These are phyloP conservation scores for Ceratocystis huliohia DNA, from an alignment of 2,329 filamentous ascomycete genomes.

Conservation along the genomic window DNA sequence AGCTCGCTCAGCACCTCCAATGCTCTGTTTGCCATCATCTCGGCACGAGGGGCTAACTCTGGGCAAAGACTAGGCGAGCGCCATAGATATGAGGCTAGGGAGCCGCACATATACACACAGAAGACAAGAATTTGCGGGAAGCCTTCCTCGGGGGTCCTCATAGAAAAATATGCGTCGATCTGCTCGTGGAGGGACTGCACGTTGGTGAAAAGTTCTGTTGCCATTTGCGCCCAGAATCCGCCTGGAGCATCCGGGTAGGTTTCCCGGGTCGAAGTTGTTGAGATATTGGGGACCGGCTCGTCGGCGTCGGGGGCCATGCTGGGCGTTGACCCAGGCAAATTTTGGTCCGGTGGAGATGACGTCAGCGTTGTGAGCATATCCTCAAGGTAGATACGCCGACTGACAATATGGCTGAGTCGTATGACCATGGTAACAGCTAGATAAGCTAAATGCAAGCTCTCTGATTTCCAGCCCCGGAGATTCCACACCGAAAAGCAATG, in stretches of 20 bases:
- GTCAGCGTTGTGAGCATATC: constrained; percentile 24
- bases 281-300: constrained; percentile 9
- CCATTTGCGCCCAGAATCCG: constrained; percentile 26
- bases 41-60: constrained; percentile 23
- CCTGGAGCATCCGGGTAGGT: constrained; percentile 21
- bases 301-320: constrained; percentile 18
- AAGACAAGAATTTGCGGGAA: constrained; percentile 31
- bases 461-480: constrained; percentile 28
- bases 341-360: constrained; percentile 8
- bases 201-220: constrained; percentile 29
- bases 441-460: constrained; percentile 29
- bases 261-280: constrained; percentile 12
- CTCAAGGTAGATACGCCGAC: constrained; percentile 28
- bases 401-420: constrained; percentile 29
- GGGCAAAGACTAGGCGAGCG: constrained; percentile 27
- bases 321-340: constrained; percentile 15
- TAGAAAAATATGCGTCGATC: constrained; percentile 27
- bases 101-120: constrained; percentile 32
- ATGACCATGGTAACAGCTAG: constrained; percentile 29
- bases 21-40: constrained; percentile 24
- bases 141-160: constrained; percentile 26
- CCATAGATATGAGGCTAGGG: constrained; percentile 28
- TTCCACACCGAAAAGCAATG: constrained; percentile 30
- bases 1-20: constrained; percentile 25
- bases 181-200: constrained; percentile 29